phyloP scores from a whole-genome alignment of 208 protist genomes.

The Porcisia deanei region DNA sequence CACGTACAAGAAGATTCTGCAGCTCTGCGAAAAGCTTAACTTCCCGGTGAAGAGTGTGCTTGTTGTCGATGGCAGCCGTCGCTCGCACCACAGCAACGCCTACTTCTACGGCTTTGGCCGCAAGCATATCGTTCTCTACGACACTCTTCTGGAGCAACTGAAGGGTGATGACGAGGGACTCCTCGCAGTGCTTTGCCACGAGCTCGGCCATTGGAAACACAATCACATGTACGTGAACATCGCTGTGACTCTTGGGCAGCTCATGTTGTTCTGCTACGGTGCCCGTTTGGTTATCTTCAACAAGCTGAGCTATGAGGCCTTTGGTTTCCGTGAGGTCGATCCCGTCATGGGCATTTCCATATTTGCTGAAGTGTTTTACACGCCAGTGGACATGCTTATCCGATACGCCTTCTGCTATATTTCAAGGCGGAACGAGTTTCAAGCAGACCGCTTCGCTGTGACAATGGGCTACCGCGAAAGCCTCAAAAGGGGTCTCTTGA shows the following conservation, averaged over 20 bases:
- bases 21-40: slow-evolving; percentile 36
- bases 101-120: slow-evolving; percentile 89
- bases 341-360: slow-evolving; percentile 69
- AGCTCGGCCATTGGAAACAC: slow-evolving; percentile 90
- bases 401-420: slow-evolving; percentile 40
- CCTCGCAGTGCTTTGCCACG: slow-evolving; percentile 82
- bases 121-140: slow-evolving; percentile 91
- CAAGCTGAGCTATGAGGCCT: slow-evolving; percentile 51
- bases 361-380: slow-evolving; percentile 47
- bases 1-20: slow-evolving; percentile 55
- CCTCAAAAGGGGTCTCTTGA: slow-evolving; percentile 50
- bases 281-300: slow-evolving; percentile 70
- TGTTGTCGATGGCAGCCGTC: slow-evolving; percentile 75
- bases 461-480: slow-evolving; percentile 39
- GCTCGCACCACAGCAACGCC: slow-evolving; percentile 86
- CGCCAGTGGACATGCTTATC: slow-evolving; percentile 43
- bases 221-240: slow-evolving; percentile 50
- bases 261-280: slow-evolving; percentile 64
- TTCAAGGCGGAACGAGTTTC: slow-evolving; percentile 60
- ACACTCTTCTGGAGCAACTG: slow-evolving; percentile 82
- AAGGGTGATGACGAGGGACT: slow-evolving; percentile 62
- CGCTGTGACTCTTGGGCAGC: slow-evolving; percentile 36
- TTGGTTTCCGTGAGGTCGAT: slow-evolving; percentile 61
- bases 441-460: slow-evolving; percentile 75
- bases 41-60: slow-evolving; percentile 83